Percentiles rank a stretch among this genome's conserved stretches.
phyloP scores from a whole-genome alignment of 768 basidiomycete genomes.

The Pleurotus platypus region DNA sequence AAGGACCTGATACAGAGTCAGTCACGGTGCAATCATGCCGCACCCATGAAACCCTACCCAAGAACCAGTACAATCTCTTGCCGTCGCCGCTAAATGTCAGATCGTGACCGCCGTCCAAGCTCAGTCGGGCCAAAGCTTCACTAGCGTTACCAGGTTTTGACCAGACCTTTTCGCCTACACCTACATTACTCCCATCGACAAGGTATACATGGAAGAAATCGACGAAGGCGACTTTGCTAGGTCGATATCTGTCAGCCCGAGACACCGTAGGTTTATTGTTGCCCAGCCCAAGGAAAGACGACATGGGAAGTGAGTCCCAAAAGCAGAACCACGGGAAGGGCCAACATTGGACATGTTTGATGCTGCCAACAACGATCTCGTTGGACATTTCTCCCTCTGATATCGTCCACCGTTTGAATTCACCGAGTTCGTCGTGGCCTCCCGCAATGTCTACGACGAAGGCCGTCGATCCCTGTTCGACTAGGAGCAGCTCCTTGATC shows the following conservation, averaged over 20 bases:
- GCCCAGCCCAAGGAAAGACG: background rate
- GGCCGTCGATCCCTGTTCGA: slow-evolving; percentile 50
- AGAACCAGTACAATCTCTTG: slow-evolving; percentile 66
- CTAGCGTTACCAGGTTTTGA: slow-evolving; percentile 70
- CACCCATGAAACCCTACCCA: slow-evolving; percentile 41
- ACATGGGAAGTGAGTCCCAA: background rate
- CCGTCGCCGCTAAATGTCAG: slow-evolving; percentile 63
- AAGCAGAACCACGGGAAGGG: background rate
- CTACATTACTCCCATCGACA: slow-evolving; percentile 36
- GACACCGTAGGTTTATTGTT: background rate
- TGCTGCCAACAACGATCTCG: slow-evolving; percentile 48
- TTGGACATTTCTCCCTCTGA: slow-evolving; percentile 54
- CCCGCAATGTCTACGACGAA: slow-evolving; percentile 49
- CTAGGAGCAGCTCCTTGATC: slow-evolving; percentile 43
- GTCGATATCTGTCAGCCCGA: slow-evolving; percentile 15
- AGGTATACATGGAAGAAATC: slow-evolving; percentile 69
- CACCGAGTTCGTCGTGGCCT: slow-evolving; percentile 41
- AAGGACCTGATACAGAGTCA: slow-evolving; percentile 41
- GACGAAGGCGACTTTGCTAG: slow-evolving; percentile 54
- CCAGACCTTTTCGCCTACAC: slow-evolving; percentile 50
- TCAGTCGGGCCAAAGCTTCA: slow-evolving; percentile 54
- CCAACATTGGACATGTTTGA: background rate
- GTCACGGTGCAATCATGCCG: background rate
- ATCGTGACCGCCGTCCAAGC: slow-evolving; percentile 73
- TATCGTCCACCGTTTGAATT: slow-evolving; percentile 43